These are phyloP conservation scores for Salix caprea DNA, from an alignment of 345 rosid genomes.

Conservation along the genomic window DNA sequence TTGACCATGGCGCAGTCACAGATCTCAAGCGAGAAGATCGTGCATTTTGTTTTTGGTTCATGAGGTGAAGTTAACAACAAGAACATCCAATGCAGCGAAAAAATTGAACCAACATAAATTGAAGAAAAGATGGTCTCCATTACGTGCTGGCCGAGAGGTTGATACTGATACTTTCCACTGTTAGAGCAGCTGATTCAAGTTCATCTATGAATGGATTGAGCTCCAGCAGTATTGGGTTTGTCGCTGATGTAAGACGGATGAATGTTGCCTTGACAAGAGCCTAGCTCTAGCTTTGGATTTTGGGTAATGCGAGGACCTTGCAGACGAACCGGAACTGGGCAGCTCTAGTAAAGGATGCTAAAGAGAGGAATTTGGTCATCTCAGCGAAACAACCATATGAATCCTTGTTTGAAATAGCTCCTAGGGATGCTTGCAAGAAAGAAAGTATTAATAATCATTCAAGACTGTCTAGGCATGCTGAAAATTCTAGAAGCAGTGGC, in stretches of 20 bases:
- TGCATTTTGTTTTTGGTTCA: too few species aligned
- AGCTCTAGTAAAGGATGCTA: constrained; percentile 82
- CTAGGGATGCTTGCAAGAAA: constrained; percentile 15
- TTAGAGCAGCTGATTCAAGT: constrained; percentile 79
- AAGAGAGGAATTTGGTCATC: constrained; percentile 62
- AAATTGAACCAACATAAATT: too few species aligned
- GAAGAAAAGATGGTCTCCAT: too few species aligned
- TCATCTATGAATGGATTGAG: constrained; percentile 25
- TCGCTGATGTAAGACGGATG: constrained; percentile 90
- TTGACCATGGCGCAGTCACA: too few species aligned
- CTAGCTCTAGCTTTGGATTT: constrained; percentile 81
- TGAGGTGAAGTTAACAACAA: too few species aligned
- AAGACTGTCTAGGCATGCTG: constrained; percentile 19
- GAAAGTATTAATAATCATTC: constrained; percentile 24
- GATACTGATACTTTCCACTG: constrained; percentile 87
- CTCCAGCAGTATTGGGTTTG: constrained; percentile 79
- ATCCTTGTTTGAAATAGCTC: constrained; percentile 33
- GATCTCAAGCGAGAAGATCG: too few species aligned
- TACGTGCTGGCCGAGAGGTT: constrained; percentile 61
- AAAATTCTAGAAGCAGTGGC: constrained; percentile 15
- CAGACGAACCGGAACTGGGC: constrained; percentile 71
- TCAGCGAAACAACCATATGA: constrained; percentile 57
- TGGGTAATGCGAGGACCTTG: constrained; percentile 80
- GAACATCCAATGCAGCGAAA: too few species aligned
- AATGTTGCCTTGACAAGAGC: constrained; percentile 97